Evolutionary conservation across 2,329 filamentous ascomycete species (phyloP).

Genomic region (Beauveria australis): DNA sequence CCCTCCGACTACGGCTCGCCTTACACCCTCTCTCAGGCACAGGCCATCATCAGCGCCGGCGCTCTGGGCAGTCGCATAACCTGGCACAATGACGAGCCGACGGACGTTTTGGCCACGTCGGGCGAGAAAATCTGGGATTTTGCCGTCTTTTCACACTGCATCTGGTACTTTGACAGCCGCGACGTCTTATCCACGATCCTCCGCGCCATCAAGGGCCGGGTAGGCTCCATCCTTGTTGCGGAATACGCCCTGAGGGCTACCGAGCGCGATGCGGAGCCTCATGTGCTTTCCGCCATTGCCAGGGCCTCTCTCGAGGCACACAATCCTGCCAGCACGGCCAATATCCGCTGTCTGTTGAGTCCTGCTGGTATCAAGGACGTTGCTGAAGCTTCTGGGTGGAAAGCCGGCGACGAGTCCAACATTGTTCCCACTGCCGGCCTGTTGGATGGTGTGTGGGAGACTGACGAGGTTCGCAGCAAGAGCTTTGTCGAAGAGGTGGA

Average conservation of each 20-base stretch:
- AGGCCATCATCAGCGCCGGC: conserved; percentile 32
- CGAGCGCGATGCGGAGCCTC: conserved; percentile 31
- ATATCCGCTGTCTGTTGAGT: conserved; percentile 39
- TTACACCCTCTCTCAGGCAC: conserved; percentile 40
- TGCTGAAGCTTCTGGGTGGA: conserved; percentile 29
- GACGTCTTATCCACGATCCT: conserved; percentile 19
- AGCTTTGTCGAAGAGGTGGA: conserved; percentile 27
- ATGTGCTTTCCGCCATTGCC: conserved; percentile 43
- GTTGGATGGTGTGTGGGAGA: conserved; percentile 40
- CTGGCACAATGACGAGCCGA: conserved; percentile 32
- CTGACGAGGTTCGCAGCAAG: conserved; percentile 22
- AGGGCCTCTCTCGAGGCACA: conserved; percentile 35
- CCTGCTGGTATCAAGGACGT: conserved; percentile 31
- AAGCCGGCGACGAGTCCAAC: conserved; percentile 25
- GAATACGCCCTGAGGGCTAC: conserved; percentile 27
- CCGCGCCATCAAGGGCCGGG: conserved; percentile 16
- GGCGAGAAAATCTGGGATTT: conserved; percentile 29
- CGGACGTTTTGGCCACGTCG: conserved; percentile 25
- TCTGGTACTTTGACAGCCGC: conserved; percentile 44
- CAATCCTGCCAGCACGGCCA: conserved; percentile 29
- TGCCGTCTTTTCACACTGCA: conserved; percentile 40
- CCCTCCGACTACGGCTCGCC: conserved; percentile 40
- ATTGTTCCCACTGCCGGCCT: conserved; percentile 30
- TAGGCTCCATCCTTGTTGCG: conserved; percentile 16
- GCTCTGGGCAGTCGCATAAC: conserved; percentile 33